Evolutionary conservation across 225 moss, liverwort and hornwort species (phyloP).

Genomic region (Rhytidiadelphus loreus): DNA sequence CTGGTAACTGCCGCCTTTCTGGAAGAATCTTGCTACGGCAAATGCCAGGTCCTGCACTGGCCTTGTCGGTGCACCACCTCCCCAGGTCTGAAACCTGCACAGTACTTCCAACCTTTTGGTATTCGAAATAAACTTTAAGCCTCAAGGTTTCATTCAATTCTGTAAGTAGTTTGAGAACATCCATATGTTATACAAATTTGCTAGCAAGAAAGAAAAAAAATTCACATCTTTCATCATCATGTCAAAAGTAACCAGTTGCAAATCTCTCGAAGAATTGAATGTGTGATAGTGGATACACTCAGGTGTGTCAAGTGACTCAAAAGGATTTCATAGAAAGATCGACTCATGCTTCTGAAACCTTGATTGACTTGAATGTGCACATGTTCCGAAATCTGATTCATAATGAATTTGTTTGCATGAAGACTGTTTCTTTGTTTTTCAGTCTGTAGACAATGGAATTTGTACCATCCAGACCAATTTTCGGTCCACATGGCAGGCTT

Average conservation of each 20-base stretch:
- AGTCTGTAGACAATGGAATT: background rate
- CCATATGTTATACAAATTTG: background rate
- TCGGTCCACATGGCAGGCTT: slow-evolving; percentile 81
- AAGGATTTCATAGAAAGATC: background rate
- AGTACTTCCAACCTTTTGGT: background rate
- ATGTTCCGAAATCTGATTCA: background rate
- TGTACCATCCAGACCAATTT: slow-evolving; percentile 75
- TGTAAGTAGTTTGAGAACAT: background rate
- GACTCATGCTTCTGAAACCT: background rate
- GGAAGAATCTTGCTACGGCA: slow-evolving; percentile 72
- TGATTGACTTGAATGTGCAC: background rate
- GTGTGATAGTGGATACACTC: background rate
- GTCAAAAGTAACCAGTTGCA: background rate
- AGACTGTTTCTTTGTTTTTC: background rate
- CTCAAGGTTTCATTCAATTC: background rate
- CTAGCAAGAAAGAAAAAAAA: background rate
- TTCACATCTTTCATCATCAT: background rate
- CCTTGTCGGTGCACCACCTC: slow-evolving; percentile 30
- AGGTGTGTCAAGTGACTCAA: background rate
- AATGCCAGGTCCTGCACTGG: slow-evolving; percentile 69
- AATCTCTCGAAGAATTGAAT: background rate
- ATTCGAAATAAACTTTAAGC: background rate
- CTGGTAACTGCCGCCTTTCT: slow-evolving; percentile 68
- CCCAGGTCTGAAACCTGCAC: slow-evolving; percentile 65
- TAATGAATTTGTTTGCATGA: background rate